Conservation (phyloP, 2,329 filamentous ascomycete species). For the Pseudocercospora eumusae region DNA sequence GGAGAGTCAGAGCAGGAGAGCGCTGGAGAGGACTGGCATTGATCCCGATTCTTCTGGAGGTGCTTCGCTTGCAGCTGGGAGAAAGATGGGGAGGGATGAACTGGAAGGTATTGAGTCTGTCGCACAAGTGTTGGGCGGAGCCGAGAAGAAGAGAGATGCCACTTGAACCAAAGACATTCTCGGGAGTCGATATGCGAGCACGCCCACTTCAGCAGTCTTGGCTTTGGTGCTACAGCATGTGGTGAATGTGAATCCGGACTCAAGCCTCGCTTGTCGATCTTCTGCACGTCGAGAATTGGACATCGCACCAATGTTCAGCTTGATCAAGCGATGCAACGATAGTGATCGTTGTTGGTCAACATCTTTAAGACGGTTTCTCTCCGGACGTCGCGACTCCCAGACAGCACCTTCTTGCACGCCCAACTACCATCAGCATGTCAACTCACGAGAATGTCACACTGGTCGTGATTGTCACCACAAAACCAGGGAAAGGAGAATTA, state of each 20-base stretch:
- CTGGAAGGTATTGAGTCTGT: conserved; percentile 43
- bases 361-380: background rate
- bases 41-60: conserved; percentile 49
- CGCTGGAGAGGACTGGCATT: conserved; percentile 72
- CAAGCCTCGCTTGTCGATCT: background rate
- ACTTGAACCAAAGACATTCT: background rate
- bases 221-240: background rate
- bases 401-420: background rate
- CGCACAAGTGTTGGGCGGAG: conserved; percentile 38
- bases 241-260: background rate
- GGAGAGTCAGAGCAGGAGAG: conserved; percentile 73
- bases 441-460: conserved; percentile 12
- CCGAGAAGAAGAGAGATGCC: conserved; percentile 17
- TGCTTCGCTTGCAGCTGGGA: conserved; percentile 25
- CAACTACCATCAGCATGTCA: background rate
- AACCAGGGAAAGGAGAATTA: conserved; percentile 13
- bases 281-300: background rate
- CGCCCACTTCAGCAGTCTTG: background rate
- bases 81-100: conserved; percentile 40
- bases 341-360: background rate
- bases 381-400: background rate
- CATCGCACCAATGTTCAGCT: background rate
- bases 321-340: background rate
- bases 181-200: background rate
- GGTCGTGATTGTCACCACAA: conserved; percentile 12